Evolutionary conservation across 148 eudicot species (phyloP).

Genomic region (Camellia sinensis): DNA sequence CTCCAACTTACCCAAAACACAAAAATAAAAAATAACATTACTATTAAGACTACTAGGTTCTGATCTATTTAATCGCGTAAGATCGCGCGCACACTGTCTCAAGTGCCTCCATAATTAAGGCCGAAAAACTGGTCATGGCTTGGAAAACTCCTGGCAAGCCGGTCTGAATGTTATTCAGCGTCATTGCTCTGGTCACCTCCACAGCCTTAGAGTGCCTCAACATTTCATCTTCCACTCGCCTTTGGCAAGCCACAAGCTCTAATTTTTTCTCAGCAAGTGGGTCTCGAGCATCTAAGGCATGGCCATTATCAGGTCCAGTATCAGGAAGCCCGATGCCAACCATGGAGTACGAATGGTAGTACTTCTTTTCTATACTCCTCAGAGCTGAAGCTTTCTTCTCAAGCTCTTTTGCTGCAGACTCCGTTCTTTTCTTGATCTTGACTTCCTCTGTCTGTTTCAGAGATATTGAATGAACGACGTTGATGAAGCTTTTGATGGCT

Average conservation of each 20-base stretch:
- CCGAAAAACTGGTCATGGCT: conserved; percentile 90
- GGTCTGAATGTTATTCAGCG: conserved; percentile 84
- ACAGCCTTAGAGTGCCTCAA: conserved; percentile 81
- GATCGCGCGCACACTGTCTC: conserved; percentile 78
- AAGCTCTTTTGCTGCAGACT: conserved; percentile 75
- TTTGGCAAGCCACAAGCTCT: conserved; percentile 74
- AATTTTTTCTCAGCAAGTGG: conserved; percentile 78
- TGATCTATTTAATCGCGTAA: conserved; percentile 59
- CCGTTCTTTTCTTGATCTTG: conserved; percentile 71
- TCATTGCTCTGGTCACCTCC: conserved; percentile 93
- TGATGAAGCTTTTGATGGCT: conserved; percentile 92
- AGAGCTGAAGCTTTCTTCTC: conserved; percentile 85
- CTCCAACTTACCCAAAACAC: conserved; percentile 31
- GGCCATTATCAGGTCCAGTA: conserved; percentile 56
- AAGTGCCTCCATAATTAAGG: conserved; percentile 61
- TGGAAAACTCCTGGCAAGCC: conserved; percentile 96
- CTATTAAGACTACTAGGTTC: not conserved
- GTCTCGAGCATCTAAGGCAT: conserved; percentile 73
- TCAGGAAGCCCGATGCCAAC: conserved; percentile 78
- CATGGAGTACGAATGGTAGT: conserved; percentile 80
- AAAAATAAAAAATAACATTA: not conserved
- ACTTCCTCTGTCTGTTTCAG: conserved; percentile 73
- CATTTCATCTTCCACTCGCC: conserved; percentile 88
- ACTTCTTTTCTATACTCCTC: conserved; percentile 81
- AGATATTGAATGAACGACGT: conserved; percentile 74